Base-by-base conservation (phyloP, 805 yeast species). In the Kurtzmaniella cleridarum region DNA sequence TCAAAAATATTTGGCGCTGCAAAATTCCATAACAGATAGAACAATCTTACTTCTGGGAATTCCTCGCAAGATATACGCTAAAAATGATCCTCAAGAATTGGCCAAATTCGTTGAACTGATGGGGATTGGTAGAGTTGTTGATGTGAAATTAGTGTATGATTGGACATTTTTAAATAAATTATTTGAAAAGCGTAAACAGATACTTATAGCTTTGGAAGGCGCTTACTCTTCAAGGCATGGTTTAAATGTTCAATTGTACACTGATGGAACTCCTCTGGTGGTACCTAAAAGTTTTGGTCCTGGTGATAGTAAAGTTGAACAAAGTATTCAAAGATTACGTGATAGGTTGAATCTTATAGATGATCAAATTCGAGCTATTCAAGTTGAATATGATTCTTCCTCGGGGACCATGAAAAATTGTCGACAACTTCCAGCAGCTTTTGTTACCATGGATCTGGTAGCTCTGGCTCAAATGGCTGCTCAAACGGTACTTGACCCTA, bases 1-100 rank as follows among this genome's bases (percentile, higher is more conserved):
- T 30, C 84, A 78, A 48, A 66, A 71, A 46, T 77, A 75, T 51
- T 57, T 78, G 41, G 84, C 83, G 0, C 66, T 77, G 4, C 83
- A 78, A 49, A 67, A 75, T 54, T 73, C 81, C 13, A 61, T 78
- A 35, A 76, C 81, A 2, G 84, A 78, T 54, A 57, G 82, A 42
- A 78, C 84, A 5, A 75, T 78, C 33, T 57, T 70, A 35, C 57
- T 78, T 13, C 75, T 75, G 34, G 78, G 78, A 29, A 76, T 78
- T 14, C 84, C 84, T 1, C 57, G 54, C 31, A 54, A 60, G 29
- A 55, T 78, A 47, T 42, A 65, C 32, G 45, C 43, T 27, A 53
- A 48, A 20, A 60, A 67, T 34, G 62, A 65, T 44, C 77, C 75
- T 13, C 46, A 46, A 5, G 62, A 64, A 3, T 58, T 78, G 36